Evolutionary conservation across 108 stramenopile genomes (phyloP).

Genomic region (Cyclotella distinguenda): DNA sequence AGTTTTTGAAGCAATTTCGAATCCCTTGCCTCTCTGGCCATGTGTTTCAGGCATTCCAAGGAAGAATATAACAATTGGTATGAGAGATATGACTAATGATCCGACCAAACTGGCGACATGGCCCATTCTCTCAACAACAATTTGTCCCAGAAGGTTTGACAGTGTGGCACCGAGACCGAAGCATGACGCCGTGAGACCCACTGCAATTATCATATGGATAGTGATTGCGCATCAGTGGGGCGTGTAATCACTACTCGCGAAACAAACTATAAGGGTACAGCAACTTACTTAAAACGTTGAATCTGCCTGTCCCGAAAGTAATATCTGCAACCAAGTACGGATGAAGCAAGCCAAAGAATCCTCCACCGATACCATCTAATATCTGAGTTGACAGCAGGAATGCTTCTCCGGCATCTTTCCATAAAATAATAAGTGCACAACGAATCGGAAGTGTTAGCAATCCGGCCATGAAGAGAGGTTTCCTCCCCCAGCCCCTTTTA

Average conservation of each 20-base stretch:
- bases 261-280: background rate
- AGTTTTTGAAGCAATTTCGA: too few relatives aligned
- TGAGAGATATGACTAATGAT: conserved; percentile 65
- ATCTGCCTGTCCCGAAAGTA: conserved; percentile 85
- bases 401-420: conserved; percentile 76
- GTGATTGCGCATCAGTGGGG: too few relatives aligned
- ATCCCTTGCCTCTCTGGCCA: conserved; percentile 49
- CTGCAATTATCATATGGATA: conserved; percentile 19
- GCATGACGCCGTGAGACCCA: conserved; percentile 80
- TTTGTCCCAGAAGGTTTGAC: conserved; percentile 79
- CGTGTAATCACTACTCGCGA: too few relatives aligned
- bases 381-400: conserved; percentile 82
- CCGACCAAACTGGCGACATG: conserved; percentile 76
- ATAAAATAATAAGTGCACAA: conserved; percentile 81
- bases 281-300: conserved; percentile 80
- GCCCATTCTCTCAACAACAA: conserved; percentile 74
- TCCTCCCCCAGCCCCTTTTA: conserved; percentile 65
- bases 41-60: conserved; percentile 80
- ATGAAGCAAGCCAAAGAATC: conserved; percentile 80
- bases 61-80: conserved; percentile 71
- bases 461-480: conserved; percentile 77
- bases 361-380: conserved; percentile 82
- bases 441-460: conserved; percentile 72
- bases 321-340: conserved; percentile 86
- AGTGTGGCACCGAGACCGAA: conserved; percentile 85